Evolutionary conservation across 2,329 filamentous ascomycete genomes (phyloP).

Genomic region (Trichothecium roseum): DNA sequence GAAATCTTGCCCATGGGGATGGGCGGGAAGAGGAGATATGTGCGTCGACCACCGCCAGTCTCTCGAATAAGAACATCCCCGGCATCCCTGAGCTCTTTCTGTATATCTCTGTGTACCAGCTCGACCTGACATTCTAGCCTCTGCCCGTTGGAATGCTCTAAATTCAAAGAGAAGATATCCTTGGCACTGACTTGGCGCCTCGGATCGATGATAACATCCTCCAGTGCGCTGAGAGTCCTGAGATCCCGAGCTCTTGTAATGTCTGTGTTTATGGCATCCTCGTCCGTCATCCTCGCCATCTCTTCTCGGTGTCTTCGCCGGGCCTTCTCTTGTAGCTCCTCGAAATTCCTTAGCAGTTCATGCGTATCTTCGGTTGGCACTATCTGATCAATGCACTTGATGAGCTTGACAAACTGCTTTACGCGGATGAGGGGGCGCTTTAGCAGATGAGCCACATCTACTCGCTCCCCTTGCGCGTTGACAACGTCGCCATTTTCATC

Average conservation of each 20-base stretch:
- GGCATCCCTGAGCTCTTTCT: slow-evolving; percentile 50
- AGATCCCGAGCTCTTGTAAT: slow-evolving; percentile 70
- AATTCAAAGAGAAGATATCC: slow-evolving; percentile 77
- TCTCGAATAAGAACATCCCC: slow-evolving; percentile 92
- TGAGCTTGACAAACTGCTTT: slow-evolving; percentile 77
- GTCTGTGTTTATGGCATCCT: slow-evolving; percentile 78
- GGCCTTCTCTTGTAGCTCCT: slow-evolving; percentile 64
- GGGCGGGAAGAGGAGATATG: slow-evolving; percentile 86
- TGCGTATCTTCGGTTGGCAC: slow-evolving; percentile 34
- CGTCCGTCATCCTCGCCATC: slow-evolving; percentile 66
- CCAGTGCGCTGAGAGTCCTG: slow-evolving; percentile 61
- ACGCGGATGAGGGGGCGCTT: slow-evolving; percentile 81
- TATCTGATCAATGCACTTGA: slow-evolving; percentile 56
- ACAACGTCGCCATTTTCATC: slow-evolving; percentile 57
- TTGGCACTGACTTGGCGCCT: slow-evolving; percentile 76
- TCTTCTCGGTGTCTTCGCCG: slow-evolving; percentile 55
- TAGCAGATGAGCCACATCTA: slow-evolving; percentile 87
- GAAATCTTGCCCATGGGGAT: slow-evolving; percentile 65
- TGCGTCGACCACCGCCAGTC: slow-evolving; percentile 60
- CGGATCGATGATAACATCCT: slow-evolving; percentile 62
- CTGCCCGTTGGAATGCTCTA: slow-evolving; percentile 84
- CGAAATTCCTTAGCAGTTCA: slow-evolving; percentile 43
- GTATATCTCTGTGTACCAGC: slow-evolving; percentile 73
- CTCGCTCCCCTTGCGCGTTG: slow-evolving; percentile 72
- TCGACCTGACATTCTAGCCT: slow-evolving; percentile 83